Conservation (phyloP, 768 basidiomycete genomes). For the Hortiboletus campestris region DNA sequence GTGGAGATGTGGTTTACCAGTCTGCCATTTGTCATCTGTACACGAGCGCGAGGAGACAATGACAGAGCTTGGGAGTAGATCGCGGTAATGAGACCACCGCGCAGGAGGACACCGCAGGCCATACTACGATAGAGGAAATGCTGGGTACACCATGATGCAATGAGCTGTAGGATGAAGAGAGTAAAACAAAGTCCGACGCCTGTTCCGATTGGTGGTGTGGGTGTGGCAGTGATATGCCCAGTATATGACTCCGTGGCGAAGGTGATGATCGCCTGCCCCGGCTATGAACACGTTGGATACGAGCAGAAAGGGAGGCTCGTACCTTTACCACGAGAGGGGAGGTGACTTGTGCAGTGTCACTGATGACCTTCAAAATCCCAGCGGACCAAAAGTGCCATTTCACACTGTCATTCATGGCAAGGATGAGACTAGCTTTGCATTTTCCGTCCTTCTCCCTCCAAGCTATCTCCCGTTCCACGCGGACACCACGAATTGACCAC, state of each 20-base stretch:
- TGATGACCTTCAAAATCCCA: slow-evolving; percentile 56
- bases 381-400: slow-evolving; percentile 78
- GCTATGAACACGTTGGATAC: neutral
- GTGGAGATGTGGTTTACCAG: slow-evolving; percentile 93
- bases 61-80: slow-evolving; percentile 78
- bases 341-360: slow-evolving; percentile 70
- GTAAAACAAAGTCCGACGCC: slow-evolving; percentile 77
- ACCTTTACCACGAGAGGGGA: slow-evolving; percentile 80
- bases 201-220: slow-evolving; percentile 43
- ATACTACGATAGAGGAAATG: slow-evolving; percentile 82
- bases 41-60: slow-evolving; percentile 76
- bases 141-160: slow-evolving; percentile 65
- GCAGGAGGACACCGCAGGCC: slow-evolving; percentile 74
- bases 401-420: slow-evolving; percentile 75
- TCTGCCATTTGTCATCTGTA: slow-evolving; percentile 80
- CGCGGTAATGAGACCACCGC: slow-evolving; percentile 83
- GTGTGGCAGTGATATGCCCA: slow-evolving; percentile 39
- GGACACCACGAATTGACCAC: slow-evolving; percentile 56
- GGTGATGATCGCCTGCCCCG: slow-evolving; percentile 58
- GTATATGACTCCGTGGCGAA: slow-evolving; percentile 65
- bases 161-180: slow-evolving; percentile 65
- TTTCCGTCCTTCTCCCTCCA: slow-evolving; percentile 67
- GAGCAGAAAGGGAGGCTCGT: slow-evolving; percentile 2
- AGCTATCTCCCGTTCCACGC: slow-evolving; percentile 52
- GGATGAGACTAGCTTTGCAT: slow-evolving; percentile 57